These are phyloP conservation scores for Psilocybe tampanensis DNA, from an alignment of 768 basidiomycete genomes.

Conservation along the genomic window DNA sequence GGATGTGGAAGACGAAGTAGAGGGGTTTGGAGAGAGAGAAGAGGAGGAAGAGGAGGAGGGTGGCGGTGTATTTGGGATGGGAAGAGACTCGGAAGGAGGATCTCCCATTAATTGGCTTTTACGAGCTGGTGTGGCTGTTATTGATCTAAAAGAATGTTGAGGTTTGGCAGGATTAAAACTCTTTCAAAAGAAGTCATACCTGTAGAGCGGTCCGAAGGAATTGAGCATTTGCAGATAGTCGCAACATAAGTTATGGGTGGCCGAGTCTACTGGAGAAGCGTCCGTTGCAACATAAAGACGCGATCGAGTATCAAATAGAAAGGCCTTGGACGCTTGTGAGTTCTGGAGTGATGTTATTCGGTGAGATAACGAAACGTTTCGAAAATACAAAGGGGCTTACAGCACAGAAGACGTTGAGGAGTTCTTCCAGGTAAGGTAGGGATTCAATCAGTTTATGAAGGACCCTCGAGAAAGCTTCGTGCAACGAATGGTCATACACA, in stretches of 20 bases:
- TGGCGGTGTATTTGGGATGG: constrained; percentile 12
- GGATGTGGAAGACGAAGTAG: constrained; percentile 14
- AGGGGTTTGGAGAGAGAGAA: constrained; percentile 8
- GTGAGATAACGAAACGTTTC: background rate
- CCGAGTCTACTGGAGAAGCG: constrained; percentile 86
- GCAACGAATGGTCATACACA: constrained; percentile 89
- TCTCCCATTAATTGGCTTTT: constrained; percentile 16
- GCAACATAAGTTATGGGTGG: constrained; percentile 86
- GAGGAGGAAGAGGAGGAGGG: constrained; percentile 12
- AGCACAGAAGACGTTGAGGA: constrained; percentile 84
- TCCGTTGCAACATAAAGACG: constrained; percentile 94
- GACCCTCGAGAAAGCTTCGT: constrained; percentile 90
- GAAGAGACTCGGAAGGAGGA: background rate
- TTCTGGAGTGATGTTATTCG: constrained; percentile 50
- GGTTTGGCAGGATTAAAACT: background rate
- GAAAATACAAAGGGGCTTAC: constrained; percentile 39
- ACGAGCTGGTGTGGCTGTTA: constrained; percentile 30
- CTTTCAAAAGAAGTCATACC: constrained; percentile 50
- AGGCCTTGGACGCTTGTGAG: constrained; percentile 91
- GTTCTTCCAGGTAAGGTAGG: constrained; percentile 82
- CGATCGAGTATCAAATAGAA: constrained; percentile 85
- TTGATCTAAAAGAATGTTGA: constrained; percentile 13
- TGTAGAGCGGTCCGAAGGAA: constrained; percentile 85
- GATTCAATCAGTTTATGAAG: constrained; percentile 86
- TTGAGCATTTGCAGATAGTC: constrained; percentile 90